Conservation (phyloP, 2,329 filamentous ascomycete genomes). For the Leptographium lundbergii region DNA sequence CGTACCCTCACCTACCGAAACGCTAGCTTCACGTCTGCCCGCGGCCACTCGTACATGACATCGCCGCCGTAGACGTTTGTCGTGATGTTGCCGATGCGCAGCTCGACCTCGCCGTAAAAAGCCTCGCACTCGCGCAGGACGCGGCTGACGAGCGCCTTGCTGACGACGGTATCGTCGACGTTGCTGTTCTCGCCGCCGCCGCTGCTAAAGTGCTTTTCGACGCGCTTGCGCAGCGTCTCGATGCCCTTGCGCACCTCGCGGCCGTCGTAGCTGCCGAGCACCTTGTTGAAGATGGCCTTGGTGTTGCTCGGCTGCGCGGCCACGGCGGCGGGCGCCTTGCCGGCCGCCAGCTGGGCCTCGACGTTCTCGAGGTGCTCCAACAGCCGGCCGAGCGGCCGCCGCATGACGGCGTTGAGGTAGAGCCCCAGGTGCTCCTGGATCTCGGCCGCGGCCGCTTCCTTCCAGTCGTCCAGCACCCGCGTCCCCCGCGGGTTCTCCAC, state of each 20-base stretch:
- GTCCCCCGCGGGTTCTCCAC: slow-evolving; percentile 61
- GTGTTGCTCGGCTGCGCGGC: slow-evolving; percentile 73
- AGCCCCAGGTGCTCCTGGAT: slow-evolving; percentile 76
- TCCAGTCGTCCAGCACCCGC: slow-evolving; percentile 72
- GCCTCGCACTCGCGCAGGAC: slow-evolving; percentile 48
- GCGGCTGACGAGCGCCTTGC: slow-evolving; percentile 42
- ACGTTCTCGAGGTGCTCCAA: slow-evolving; percentile 86
- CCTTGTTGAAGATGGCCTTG: slow-evolving; percentile 72
- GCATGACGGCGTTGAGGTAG: slow-evolving; percentile 80
- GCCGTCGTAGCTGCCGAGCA: slow-evolving; percentile 65
- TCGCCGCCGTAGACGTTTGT: slow-evolving; percentile 53
- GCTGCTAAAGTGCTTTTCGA: slow-evolving; percentile 96
- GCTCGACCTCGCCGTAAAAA: slow-evolving; percentile 50
- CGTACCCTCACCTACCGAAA: slow-evolving; percentile 24
- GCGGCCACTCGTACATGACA: slow-evolving; percentile 53
- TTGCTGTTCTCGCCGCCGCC: slow-evolving; percentile 44
- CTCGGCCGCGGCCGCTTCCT: slow-evolving; percentile 62
- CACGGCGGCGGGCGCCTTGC: slow-evolving; percentile 50
- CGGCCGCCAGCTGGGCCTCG: slow-evolving; percentile 54
- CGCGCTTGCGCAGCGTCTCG: slow-evolving; percentile 74
- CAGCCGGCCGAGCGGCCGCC: slow-evolving; percentile 77
- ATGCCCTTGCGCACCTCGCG: slow-evolving; percentile 86
- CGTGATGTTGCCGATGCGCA: slow-evolving; percentile 45
- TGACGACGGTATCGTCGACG: slow-evolving; percentile 24
- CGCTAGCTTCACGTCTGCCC: slow-evolving; percentile 46